Conservation (phyloP, 2,329 filamentous ascomycete species). For the Lojkania enalia region DNA sequence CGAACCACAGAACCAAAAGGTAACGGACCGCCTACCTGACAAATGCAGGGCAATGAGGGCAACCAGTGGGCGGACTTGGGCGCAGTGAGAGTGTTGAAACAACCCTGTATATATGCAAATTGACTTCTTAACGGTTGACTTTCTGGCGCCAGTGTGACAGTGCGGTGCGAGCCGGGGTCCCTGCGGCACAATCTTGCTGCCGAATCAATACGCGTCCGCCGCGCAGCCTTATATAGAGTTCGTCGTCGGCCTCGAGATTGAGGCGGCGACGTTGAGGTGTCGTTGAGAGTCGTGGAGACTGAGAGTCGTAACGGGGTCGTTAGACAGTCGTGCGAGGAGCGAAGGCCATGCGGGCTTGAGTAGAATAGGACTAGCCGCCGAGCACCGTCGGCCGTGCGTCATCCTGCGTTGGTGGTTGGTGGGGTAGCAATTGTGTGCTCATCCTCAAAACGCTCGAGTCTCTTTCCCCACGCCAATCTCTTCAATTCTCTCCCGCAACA, state of each 20-base stretch:
- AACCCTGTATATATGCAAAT: conserved; percentile 17
- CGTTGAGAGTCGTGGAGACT: conserved; percentile 7
- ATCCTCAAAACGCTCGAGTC: background rate
- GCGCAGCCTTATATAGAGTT: conserved; percentile 3
- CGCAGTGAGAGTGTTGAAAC: conserved; percentile 9
- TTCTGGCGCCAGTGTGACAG: conserved; percentile 12
- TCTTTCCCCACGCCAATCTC: conserved; percentile 7
- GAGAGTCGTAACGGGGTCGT: background rate
- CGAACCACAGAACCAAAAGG: background rate
- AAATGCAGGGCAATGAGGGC: conserved; percentile 2
- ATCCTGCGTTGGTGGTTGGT: conserved; percentile 2
- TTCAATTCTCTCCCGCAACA: conserved; percentile 24
- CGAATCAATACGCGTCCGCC: background rate
- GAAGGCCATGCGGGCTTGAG: background rate
- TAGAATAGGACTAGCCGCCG: background rate
- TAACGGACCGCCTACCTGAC: background rate
- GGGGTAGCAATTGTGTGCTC: background rate
- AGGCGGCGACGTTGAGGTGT: background rate
- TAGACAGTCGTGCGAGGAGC: background rate
- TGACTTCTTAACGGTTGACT: conserved; percentile 15
- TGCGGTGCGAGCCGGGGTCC: conserved; percentile 12
- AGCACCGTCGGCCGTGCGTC: conserved; percentile 5
- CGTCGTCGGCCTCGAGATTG: background rate
- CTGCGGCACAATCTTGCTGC: conserved; percentile 7
- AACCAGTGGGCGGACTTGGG: conserved; percentile 10